phyloP scores from a whole-genome alignment of 179 eudicot species.

The Carnegiea gigantea region DNA sequence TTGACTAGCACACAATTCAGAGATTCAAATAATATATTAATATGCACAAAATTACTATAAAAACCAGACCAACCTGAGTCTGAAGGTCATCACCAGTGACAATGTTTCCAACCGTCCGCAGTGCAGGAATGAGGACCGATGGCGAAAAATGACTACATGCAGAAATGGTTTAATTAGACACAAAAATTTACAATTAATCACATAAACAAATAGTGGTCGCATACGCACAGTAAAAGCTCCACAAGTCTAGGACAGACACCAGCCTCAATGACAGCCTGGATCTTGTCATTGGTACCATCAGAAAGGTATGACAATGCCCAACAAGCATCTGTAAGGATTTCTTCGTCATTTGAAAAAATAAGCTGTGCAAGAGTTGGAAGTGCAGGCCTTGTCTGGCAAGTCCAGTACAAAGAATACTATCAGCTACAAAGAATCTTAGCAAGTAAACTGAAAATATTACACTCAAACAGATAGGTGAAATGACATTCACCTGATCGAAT shows the following conservation, averaged over 20 bases:
- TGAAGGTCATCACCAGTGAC: slow-evolving; percentile 54
- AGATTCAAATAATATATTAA: background rate
- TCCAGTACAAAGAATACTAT: background rate
- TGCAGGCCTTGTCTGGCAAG: slow-evolving; percentile 41
- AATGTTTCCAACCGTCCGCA: slow-evolving; percentile 52
- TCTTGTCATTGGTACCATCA: slow-evolving; percentile 49
- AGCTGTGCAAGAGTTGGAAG: slow-evolving; percentile 42
- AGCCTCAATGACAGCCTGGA: slow-evolving; percentile 46
- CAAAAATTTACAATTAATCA: too few species aligned
- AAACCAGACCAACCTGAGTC: slow-evolving; percentile 38
- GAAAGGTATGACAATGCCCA: slow-evolving; percentile 58
- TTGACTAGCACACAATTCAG: background rate
- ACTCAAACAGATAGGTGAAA: background rate
- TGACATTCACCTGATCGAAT: slow-evolving; percentile 42
- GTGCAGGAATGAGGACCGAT: slow-evolving; percentile 48
- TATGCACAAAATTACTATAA: background rate
- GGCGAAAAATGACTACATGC: slow-evolving; percentile 45
- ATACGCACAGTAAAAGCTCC: slow-evolving; percentile 38
- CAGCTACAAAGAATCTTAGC: background rate
- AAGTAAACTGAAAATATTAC: background rate
- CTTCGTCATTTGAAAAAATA: slow-evolving; percentile 47
- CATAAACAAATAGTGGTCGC: background rate
- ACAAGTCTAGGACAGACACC: slow-evolving; percentile 43
- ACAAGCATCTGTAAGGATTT: slow-evolving; percentile 49
- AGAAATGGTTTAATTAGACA: background rate